Base-by-base conservation (phyloP, 163 green algal genomes). In the Scenedesmus sp. region DNA sequence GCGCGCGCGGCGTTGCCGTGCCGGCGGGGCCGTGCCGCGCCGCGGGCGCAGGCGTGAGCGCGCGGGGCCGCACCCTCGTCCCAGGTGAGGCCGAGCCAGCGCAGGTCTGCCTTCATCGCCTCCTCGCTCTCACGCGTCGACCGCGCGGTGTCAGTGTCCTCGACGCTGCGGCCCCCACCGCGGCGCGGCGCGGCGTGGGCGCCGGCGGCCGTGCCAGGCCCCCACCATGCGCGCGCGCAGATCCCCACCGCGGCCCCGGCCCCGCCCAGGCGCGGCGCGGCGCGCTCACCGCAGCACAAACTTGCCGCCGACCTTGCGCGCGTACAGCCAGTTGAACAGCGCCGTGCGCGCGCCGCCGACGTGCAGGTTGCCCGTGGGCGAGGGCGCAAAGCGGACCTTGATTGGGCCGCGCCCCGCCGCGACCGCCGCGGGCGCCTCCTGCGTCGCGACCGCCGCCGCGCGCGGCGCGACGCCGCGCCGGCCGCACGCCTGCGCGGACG, bases 271-370 rank as follows among this genome's bases (percentile, higher is more conserved):
- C n/a, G n/a, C n/a, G n/a, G n/a, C n/a, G n/a, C n/a, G n/a, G n/a
- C n/a, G n/a, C n/a, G 33, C 70, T 0, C 76, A 95, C 90, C 96
- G 89, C 26, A 99, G 84, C 26, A 99, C 88, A 72, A 99, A 91
- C 87, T 96, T 97, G 70, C 96, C 96, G 34, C 93, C 92, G 28
- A 64, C 84, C 42, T 94, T 89, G 53, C 89, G 91, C 17, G 97
- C 97, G 71, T 95, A 98, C n/a, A 99, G 92, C 88, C 89, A 99
- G 84, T 99, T 99, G 89, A 98, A 99, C 6, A 99, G 89, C 18
- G 97, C 97, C 4, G 97, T 99, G 33, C 96, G 85, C 1, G 96
- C 96, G 31, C 97, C 97, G 33, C 96, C 96, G 4, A 99, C 94
- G 81, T 99, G 96, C 53, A 99, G 89, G 82, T 97, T 96, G 60